phyloP scores from a whole-genome alignment of 495 filamentous ascomycete genomes.

The Terfezia boudieri region DNA sequence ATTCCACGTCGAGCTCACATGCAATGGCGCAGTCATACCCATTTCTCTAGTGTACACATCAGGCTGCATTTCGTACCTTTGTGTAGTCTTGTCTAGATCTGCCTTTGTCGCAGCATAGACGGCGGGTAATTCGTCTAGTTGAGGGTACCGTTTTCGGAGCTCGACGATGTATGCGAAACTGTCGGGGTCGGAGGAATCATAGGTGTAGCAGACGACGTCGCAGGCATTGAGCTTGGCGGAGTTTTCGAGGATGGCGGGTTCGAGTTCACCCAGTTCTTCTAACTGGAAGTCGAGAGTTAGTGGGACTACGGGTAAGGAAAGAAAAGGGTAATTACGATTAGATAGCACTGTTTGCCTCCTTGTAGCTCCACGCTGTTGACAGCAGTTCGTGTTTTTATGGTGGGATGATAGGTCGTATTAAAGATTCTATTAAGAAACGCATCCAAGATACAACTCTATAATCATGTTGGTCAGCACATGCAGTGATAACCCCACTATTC shows the following conservation, averaged over 20 bases:
- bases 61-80: conserved; percentile 73
- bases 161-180: conserved; percentile 79
- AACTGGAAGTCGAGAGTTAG: conserved; percentile 22
- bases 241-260: conserved; percentile 84
- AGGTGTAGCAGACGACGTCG: conserved; percentile 84
- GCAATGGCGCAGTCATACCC: conserved; percentile 66
- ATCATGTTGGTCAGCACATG: neutral
- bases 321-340: conserved; percentile 31
- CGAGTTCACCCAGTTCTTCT: conserved; percentile 85
- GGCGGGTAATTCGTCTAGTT: conserved; percentile 67
- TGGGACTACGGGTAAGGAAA: neutral
- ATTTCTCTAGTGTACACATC: conserved; percentile 69
- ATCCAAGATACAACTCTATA: conserved; percentile 43
- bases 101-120: conserved; percentile 87
- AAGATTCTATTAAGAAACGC: conserved; percentile 80
- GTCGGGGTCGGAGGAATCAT: conserved; percentile 88
- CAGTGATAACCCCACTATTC: neutral
- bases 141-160: conserved; percentile 47
- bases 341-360: conserved; percentile 88
- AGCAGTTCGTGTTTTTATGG: conserved; percentile 76
- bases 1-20: conserved; percentile 82
- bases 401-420: conserved; percentile 67
- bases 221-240: conserved; percentile 74
- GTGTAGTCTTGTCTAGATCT: conserved; percentile 80
- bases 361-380: conserved; percentile 94